These are phyloP conservation scores for Golubevia sp. DNA, from an alignment of 1,284 basidiomycete species.

Conservation along the genomic window DNA sequence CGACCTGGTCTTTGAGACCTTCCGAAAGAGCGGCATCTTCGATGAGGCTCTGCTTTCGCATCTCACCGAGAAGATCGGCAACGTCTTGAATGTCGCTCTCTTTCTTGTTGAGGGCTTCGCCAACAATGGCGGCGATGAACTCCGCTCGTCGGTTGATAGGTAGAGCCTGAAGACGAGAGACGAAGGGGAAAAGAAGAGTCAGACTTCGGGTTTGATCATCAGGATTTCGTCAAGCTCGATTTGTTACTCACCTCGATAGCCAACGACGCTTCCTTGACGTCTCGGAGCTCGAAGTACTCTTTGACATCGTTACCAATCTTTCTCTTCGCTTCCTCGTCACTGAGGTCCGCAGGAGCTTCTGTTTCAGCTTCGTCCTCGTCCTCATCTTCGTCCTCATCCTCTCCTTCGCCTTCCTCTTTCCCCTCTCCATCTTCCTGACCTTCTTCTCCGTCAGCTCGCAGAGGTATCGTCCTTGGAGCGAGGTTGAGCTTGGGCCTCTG, in stretches of 20 bases:
- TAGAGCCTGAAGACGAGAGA: conserved; percentile 75
- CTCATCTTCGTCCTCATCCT: conserved; percentile 28
- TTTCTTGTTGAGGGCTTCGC: conserved; percentile 78
- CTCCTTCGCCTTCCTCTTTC: conserved; percentile 18
- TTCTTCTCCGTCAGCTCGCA: conserved; percentile 50
- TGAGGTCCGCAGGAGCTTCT: conserved; percentile 66
- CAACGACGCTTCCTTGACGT: conserved; percentile 81
- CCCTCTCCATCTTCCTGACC: conserved; percentile 11
- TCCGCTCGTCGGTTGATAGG: conserved; percentile 70
- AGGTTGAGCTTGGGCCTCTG: conserved; percentile 78
- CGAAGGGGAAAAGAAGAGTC: too few species aligned
- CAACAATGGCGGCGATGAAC: conserved; percentile 76
- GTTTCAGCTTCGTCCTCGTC: conserved; percentile 59
- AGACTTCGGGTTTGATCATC: too few species aligned
- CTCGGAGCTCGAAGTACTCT: conserved; percentile 66
- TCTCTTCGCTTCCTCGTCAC: conserved; percentile 73
- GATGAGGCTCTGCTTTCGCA: conserved; percentile 29
- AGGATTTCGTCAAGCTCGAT: neutral
- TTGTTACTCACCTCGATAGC: conserved; percentile 51
- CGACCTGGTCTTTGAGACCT: conserved; percentile 72
- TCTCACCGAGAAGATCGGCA: conserved; percentile 48
- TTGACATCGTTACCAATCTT: conserved; percentile 71
- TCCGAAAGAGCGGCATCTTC: conserved; percentile 68
- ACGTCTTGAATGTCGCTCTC: conserved; percentile 74
- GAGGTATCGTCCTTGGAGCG: conserved; percentile 69